Evolutionary conservation across 2,329 filamentous ascomycete species (phyloP).

Genomic region (Talaromyces verruculosus): DNA sequence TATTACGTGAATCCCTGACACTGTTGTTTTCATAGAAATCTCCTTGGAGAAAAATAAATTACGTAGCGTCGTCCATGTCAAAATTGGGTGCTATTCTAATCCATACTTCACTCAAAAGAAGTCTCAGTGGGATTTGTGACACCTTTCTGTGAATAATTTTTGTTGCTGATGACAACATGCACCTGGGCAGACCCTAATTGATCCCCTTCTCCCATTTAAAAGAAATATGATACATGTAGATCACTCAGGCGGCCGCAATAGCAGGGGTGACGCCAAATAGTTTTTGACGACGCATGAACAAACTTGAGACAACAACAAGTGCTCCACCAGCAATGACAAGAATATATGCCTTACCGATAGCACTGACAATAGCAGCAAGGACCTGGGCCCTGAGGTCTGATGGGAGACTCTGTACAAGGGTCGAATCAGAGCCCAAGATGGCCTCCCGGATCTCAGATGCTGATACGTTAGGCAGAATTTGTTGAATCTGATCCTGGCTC

Average conservation of each 20-base stretch:
- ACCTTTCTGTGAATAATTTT: not conserved
- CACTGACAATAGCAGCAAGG: not conserved
- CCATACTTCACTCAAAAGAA: too few relatives aligned
- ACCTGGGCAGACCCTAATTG: too few relatives aligned
- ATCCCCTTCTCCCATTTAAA: not conserved
- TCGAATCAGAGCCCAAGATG: not conserved
- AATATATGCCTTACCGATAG: not conserved
- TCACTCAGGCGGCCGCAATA: not conserved
- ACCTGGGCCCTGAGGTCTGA: not conserved
- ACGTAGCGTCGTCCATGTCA: too few relatives aligned
- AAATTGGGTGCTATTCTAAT: too few relatives aligned
- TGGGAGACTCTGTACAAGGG: not conserved
- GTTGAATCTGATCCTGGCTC: not conserved
- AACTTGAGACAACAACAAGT: slow-evolving; percentile 1
- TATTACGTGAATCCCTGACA: too few relatives aligned
- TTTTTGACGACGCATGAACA: not conserved
- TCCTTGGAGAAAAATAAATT: too few relatives aligned
- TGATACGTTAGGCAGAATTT: slow-evolving; percentile 3
- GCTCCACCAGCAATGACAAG: not conserved
- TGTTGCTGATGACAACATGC: not conserved
- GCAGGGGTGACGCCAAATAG: not conserved
- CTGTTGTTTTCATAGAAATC: too few relatives aligned
- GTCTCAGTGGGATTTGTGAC: too few relatives aligned
- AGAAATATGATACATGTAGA: not conserved
- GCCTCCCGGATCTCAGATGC: not conserved